Evolutionary conservation across 495 filamentous ascomycete species (phyloP).

Genomic region (Chaetomium fimeti): DNA sequence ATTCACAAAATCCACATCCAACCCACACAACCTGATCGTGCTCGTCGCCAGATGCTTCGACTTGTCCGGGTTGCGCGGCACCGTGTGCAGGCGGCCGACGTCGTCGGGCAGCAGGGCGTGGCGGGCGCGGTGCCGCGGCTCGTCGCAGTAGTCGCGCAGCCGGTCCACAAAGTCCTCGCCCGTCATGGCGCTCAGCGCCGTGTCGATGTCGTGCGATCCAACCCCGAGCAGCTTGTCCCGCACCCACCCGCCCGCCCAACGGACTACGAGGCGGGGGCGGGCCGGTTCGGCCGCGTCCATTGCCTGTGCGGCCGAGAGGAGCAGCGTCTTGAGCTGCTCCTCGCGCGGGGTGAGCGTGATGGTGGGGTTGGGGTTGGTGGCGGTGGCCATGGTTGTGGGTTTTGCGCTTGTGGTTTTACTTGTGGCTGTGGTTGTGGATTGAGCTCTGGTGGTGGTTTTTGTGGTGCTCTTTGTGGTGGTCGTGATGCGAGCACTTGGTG

Average conservation of each 20-base stretch:
- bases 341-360: conserved; percentile 62
- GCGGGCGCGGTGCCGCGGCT: conserved; percentile 38
- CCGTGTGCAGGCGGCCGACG: conserved; percentile 66
- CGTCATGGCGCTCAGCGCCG: conserved; percentile 93
- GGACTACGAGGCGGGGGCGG: conserved; percentile 55
- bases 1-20: conserved; percentile 94
- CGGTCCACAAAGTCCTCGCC: conserved; percentile 78
- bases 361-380: conserved; percentile 9
- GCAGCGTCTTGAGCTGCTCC: conserved; percentile 62
- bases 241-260: conserved; percentile 98
- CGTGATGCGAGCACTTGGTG: not conserved
- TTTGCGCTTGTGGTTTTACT: not conserved
- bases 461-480: not conserved
- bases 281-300: conserved; percentile 51
- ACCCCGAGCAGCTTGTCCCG: conserved; percentile 88
- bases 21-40: conserved; percentile 77
- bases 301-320: conserved; percentile 71
- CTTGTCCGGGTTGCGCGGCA: conserved; percentile 90
- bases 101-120: conserved; percentile 54
- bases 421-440: not conserved
- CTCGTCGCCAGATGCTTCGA: conserved; percentile 96
- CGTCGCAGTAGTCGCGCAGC: conserved; percentile 54
- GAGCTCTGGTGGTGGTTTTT: not conserved
- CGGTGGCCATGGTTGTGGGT: not conserved
- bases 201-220: conserved; percentile 86